Percentiles rank a stretch among this genome's conserved stretches.
Conservation (phyloP, 495 filamentous ascomycete species). For the Jackrogersella minutella region DNA sequence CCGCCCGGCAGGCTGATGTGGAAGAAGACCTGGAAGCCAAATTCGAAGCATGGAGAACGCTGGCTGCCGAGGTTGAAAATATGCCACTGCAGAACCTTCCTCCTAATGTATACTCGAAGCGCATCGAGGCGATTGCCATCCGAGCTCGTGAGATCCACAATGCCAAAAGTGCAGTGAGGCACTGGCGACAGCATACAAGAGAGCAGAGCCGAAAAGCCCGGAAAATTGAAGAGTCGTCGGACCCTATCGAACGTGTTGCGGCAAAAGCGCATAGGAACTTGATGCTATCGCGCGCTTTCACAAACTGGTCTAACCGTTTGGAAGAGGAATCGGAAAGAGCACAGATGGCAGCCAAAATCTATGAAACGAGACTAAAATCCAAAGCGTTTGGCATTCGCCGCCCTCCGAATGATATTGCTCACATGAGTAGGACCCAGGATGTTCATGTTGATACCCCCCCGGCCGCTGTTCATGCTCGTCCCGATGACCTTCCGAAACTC, state of each 20-base stretch:
- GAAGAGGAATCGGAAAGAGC: constrained; percentile 63
- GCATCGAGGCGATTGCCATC: constrained; percentile 39
- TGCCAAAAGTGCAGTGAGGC: constrained; percentile 25
- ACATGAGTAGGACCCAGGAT: background rate
- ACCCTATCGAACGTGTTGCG: constrained; percentile 67
- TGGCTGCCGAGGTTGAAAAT: constrained; percentile 26
- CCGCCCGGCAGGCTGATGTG: constrained; percentile 38
- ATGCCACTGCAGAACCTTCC: constrained; percentile 29
- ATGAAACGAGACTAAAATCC: constrained; percentile 43
- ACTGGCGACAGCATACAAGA: constrained; percentile 36
- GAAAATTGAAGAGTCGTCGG: constrained; percentile 68
- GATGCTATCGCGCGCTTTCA: constrained; percentile 74
- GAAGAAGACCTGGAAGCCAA: constrained; percentile 31
- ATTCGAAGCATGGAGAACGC: constrained; percentile 36
- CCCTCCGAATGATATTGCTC: background rate
- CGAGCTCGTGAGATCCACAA: constrained; percentile 38
- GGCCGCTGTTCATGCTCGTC: background rate
- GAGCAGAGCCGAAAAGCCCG: constrained; percentile 24
- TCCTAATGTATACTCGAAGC: constrained; percentile 42
- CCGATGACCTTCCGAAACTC: background rate
- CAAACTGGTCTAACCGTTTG: constrained; percentile 72
- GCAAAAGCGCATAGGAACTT: constrained; percentile 69
- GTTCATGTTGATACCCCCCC: constrained; percentile 2
- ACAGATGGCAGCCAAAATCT: constrained; percentile 37
- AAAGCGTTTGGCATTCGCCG: constrained; percentile 35